Evolutionary conservation across 768 basidiomycete genomes (phyloP).

Genomic region (Tricholoma furcatifolium): DNA sequence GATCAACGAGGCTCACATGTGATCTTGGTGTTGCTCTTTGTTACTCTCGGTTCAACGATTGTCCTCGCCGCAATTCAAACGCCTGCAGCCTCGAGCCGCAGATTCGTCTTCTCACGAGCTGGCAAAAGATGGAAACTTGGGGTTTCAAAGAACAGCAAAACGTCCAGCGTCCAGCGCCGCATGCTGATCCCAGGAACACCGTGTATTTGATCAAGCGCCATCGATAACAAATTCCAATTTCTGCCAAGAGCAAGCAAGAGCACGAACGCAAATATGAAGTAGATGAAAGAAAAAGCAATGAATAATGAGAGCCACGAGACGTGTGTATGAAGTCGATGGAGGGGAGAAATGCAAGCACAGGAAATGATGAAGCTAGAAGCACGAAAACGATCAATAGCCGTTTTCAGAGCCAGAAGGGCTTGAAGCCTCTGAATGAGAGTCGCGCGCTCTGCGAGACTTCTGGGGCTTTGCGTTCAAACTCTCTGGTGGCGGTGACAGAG

Average conservation of each 20-base stretch:
- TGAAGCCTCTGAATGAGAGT: conserved; percentile 63
- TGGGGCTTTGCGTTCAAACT: conserved; percentile 42
- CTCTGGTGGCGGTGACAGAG: conserved; percentile 68
- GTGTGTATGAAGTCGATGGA: conserved; percentile 22
- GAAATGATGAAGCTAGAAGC: conserved; percentile 23
- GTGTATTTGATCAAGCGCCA: conserved; percentile 14
- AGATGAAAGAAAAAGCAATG: conserved; percentile 27
- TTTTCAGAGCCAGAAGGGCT: conserved; percentile 52
- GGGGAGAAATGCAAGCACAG: conserved; percentile 31
- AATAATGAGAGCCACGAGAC: conserved; percentile 14
- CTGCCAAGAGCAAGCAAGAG: conserved; percentile 27
- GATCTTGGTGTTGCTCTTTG: conserved; percentile 26
- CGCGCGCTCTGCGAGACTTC: conserved; percentile 56
- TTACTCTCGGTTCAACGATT: conserved; percentile 20
- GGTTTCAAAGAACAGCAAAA: conserved; percentile 3
- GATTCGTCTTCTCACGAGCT: conserved; percentile 17
- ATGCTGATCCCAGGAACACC: conserved; percentile 20
- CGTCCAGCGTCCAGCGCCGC: conserved; percentile 24
- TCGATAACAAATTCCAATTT: conserved; percentile 28
- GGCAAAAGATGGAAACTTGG: conserved; percentile 8
- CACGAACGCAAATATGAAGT: conserved; percentile 20
- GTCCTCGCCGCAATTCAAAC: conserved; percentile 14
- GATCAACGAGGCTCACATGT: conserved; percentile 44
- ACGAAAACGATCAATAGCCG: conserved; percentile 35
- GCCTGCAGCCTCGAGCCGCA: conserved; percentile 28